phyloP scores from a whole-genome alignment of 2,329 filamentous ascomycete genomes.

The Trichoderma endophyticum region DNA sequence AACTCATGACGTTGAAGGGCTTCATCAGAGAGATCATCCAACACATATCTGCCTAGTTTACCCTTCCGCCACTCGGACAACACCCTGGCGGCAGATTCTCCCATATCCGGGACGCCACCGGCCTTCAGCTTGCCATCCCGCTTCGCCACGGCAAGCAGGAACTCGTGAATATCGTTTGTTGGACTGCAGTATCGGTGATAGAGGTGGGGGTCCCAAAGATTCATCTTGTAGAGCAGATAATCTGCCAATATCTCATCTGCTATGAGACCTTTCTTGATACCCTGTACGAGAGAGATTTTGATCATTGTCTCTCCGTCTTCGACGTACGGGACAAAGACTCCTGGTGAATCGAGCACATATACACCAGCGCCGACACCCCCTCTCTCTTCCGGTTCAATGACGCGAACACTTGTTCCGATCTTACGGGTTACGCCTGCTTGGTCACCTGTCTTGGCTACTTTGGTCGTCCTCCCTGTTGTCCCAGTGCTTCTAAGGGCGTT shows the following conservation, averaged over 20 bases:
- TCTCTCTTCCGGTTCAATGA: constrained; percentile 48
- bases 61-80: constrained; percentile 81
- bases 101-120: constrained; percentile 67
- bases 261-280: constrained; percentile 86
- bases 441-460: constrained; percentile 77
- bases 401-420: constrained; percentile 77
- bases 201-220: constrained; percentile 58
- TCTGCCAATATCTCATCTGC: constrained; percentile 76
- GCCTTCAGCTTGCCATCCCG: constrained; percentile 74
- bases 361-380: constrained; percentile 57
- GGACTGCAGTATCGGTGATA: constrained; percentile 64
- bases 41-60: constrained; percentile 68
- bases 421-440: constrained; percentile 89
- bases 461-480: constrained; percentile 45
- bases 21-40: constrained; percentile 70
- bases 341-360: constrained; percentile 87
- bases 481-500: constrained; percentile 76
- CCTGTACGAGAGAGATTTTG: constrained; percentile 86
- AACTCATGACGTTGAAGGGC: constrained; percentile 50
- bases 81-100: constrained; percentile 74
- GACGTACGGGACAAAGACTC: constrained; percentile 92
- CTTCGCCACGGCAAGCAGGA: constrained; percentile 67
- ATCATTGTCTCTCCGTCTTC: constrained; percentile 84
- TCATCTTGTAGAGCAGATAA: constrained; percentile 84
- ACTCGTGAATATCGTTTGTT: constrained; percentile 77